These are phyloP conservation scores for Tetrahymena thermophila DNA, from an alignment of 73 alveolate genomes.

Conservation along the genomic window DNA sequence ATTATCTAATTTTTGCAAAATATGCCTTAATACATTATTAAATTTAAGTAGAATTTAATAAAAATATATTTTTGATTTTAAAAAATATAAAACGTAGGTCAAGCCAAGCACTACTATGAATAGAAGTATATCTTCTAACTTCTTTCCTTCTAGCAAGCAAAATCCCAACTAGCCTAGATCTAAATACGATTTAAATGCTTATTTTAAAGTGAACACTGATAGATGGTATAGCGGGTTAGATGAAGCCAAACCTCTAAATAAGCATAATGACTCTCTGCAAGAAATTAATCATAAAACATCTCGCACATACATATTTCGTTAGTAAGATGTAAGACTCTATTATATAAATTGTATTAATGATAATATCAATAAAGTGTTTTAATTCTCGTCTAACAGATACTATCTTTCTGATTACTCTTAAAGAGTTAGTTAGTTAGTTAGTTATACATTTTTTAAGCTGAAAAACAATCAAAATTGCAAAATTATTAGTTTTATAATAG, in stretches of 20 bases:
- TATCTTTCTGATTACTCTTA: no score
- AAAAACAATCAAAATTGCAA: no score
- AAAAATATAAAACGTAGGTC: not conserved
- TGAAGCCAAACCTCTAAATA: not conserved
- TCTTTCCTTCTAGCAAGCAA: not conserved
- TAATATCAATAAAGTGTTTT: not conserved
- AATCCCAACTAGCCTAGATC: not conserved
- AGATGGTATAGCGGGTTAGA: not conserved
- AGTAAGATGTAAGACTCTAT: not conserved
- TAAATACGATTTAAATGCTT: not conserved
- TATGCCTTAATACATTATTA: not conserved
- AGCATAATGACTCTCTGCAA: not conserved
- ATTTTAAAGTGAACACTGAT: not conserved
- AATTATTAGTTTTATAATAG: no score
- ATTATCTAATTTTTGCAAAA: not conserved
- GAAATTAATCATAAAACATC: not conserved
- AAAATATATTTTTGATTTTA: not conserved
- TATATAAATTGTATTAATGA: not conserved
- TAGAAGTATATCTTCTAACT: not conserved
- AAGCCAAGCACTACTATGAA: not conserved
- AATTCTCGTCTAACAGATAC: not conserved
- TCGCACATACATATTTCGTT: not conserved
- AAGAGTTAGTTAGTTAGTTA: no score
- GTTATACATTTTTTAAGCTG: no score
- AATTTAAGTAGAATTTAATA: not conserved